These are phyloP conservation scores for Babesia bovis DNA, from an alignment of 169 alveolate genomes.

Conservation along the genomic window DNA sequence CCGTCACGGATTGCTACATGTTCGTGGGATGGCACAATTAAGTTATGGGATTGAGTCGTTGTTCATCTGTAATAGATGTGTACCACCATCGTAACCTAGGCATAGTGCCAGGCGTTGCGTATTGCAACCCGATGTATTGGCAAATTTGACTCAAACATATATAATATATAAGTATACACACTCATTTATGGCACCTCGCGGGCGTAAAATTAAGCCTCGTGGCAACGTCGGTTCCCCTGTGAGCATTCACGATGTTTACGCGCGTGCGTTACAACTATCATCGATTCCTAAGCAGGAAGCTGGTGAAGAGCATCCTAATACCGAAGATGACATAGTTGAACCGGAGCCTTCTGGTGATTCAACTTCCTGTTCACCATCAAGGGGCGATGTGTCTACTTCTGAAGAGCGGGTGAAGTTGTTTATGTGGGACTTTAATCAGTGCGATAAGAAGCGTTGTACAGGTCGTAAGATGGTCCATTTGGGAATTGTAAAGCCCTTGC, in stretches of 20 bases:
- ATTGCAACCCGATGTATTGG: no score
- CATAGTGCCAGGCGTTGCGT: no score
- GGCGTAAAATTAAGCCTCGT: constrained; percentile 4
- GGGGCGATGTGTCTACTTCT: neutral
- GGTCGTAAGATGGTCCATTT: constrained; percentile 89
- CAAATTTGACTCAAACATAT: no score
- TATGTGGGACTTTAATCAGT: constrained; percentile 92
- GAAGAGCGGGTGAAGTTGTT: constrained; percentile 72
- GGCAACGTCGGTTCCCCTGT: constrained; percentile 1
- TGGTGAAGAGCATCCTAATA: neutral
- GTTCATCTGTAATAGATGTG: no score
- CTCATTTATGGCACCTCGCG: constrained; percentile 22
- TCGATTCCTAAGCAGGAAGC: neutral
- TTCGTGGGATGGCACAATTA: constrained; percentile 96
- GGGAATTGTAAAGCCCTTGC: constrained; percentile 69
- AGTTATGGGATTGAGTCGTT: constrained; percentile 89
- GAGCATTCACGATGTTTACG: constrained; percentile 64
- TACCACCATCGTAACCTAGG: no score
- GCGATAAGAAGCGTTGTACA: constrained; percentile 92
- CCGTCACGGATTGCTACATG: constrained; percentile 93
- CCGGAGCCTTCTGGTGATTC: constrained; percentile 5
- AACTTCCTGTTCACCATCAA: neutral
- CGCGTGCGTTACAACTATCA: constrained; percentile 52
- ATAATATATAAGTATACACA: no score
- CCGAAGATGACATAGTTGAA: neutral